These are phyloP conservation scores for Blastobotrys apis DNA, from an alignment of 1,139 yeast genomes.

Conservation along the genomic window DNA sequence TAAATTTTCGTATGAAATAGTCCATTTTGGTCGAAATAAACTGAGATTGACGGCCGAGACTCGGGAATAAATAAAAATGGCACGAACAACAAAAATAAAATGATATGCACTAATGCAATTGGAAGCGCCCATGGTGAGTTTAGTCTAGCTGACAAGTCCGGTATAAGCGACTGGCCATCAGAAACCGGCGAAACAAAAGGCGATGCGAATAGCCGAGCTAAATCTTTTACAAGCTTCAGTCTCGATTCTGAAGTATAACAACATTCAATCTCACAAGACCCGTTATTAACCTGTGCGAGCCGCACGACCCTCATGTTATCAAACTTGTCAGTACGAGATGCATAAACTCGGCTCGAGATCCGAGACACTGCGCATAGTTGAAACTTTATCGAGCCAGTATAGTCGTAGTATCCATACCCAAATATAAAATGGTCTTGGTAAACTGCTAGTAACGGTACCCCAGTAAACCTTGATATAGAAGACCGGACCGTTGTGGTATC, in stretches of 20 bases:
- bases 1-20: conserved; percentile 6
- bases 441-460: conserved; percentile 2
- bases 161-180: conserved; percentile 14
- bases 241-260: too few species aligned
- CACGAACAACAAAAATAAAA: conserved; percentile 19
- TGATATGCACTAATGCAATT: conserved; percentile 23
- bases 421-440: conserved; percentile 6
- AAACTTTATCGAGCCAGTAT: background rate
- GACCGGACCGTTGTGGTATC: background rate
- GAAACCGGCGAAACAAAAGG: conserved; percentile 24
- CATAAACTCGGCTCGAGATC: background rate
- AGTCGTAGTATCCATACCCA: conserved; percentile 10
- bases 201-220: conserved; percentile 20
- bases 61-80: conserved; percentile 22
- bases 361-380: conserved; percentile 1
- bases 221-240: conserved; percentile 18
- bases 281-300: too few species aligned
- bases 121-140: conserved; percentile 28
- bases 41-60: background rate
- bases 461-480: background rate
- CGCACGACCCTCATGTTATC: background rate
- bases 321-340: conserved; percentile 1
- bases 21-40: background rate
- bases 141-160: conserved; percentile 20
- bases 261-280: too few species aligned